Evolutionary conservation across 768 basidiomycete genomes (phyloP), one percentile per base, ranked within the genome.

Genomic region (Pleurotus pulmonarius): DNA sequence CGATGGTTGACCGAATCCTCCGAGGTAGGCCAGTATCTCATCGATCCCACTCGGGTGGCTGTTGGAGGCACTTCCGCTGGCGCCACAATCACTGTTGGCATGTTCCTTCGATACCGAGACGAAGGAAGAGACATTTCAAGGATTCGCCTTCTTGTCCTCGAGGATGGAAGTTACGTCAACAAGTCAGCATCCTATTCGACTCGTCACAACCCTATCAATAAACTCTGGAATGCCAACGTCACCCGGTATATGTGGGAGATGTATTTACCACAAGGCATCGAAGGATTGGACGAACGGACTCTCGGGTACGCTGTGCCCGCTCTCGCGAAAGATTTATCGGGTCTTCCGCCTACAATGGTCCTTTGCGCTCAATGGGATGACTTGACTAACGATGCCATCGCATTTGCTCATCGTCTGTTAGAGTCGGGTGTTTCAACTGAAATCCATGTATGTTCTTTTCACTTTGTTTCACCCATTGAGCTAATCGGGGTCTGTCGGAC

Each of bases 181-280:
- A 55, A 55, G 45, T 55, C 54, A 11, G 15, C 43, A 45, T 55
- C 54, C 12, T 55, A 55, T 40, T 55, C 54, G 13, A 55, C 41
- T 15, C 16, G n/a, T 38, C 54, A 55, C 54, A 55, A 55, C 54
- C 54, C 54, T 45, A 46, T 55, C 54, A 55, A 55, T 38, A 55
- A 55, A 34, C 41, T 55, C 12, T 55, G 54, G 54, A 55, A 46
- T 37, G 45, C 43, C 43, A 55, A 55, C 38, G 54, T 55, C 16
- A 45, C 54, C 41, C 41, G 45, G 24, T 55, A 29, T 37, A 55
- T 55, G 54, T 55, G 54, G 54, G 45, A 46, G 12, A 12, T 55
- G 18, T 55, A 55, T 46, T 46, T 55, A 37, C 54, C 54, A 16
- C 43, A 39, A 16, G 54, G 54, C 34, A 13, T 38, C 22, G 40